A percentile compares a stretch with the other conserved stretches of the same genome.
Conservation (phyloP, 352 stramenopile species). For the Stephanocyclus meneghinianus region DNA sequence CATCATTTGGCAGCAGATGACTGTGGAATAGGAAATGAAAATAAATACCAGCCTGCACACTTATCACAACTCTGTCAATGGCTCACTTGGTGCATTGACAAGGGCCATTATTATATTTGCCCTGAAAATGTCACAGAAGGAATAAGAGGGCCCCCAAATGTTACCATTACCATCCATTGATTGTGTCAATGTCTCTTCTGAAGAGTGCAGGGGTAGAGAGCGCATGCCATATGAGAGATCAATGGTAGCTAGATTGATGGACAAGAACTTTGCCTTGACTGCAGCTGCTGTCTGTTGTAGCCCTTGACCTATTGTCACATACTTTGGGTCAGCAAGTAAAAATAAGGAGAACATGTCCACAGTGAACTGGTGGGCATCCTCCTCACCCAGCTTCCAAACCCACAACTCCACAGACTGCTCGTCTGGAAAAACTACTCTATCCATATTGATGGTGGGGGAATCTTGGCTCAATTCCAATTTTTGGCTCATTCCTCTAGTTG, state of each 20-base stretch:
- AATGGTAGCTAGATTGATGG: slow-evolving; percentile 5
- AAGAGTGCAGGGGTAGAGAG: slow-evolving; percentile 6
- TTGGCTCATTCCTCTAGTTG: too few species aligned
- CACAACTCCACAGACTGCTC: background rate
- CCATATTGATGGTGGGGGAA: too few species aligned
- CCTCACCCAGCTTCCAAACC: background rate
- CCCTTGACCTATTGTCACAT: slow-evolving; percentile 2
- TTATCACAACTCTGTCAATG: background rate
- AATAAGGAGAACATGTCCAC: slow-evolving; percentile 19
- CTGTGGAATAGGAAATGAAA: background rate
- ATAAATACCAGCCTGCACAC: slow-evolving; percentile 12
- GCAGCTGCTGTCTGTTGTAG: slow-evolving; percentile 3
- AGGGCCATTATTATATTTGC: slow-evolving; percentile 13
- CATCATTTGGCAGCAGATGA: background rate
- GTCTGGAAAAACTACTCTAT: slow-evolving; percentile 9
- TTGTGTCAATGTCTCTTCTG: background rate
- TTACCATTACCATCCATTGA: background rate
- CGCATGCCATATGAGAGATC: slow-evolving; percentile 20
- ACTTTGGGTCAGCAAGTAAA: background rate
- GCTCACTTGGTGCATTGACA: background rate
- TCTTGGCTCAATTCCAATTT: too few species aligned
- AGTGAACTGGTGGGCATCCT: background rate
- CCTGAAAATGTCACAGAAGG: slow-evolving; percentile 9
- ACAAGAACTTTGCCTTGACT: slow-evolving; percentile 19
- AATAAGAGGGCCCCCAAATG: background rate